Conservation (phyloP, 441 rosid genomes). For the Rhodomyrtus psidioides region DNA sequence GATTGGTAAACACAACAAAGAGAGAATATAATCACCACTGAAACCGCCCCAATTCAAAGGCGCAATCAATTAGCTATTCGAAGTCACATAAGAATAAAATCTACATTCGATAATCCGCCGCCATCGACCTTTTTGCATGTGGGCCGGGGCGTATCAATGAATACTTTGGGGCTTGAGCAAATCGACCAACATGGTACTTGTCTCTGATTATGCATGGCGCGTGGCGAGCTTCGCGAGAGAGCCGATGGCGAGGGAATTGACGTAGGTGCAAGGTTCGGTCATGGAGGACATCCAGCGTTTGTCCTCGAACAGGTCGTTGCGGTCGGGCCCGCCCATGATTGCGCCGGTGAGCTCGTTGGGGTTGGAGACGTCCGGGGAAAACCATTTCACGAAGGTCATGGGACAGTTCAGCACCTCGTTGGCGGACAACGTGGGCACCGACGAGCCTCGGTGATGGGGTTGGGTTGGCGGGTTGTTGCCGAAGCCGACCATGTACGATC, state of each 20-base stretch:
- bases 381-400: conserved; percentile 59
- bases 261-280: conserved; percentile 91
- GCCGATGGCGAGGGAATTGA: conserved; percentile 69
- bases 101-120: background rate
- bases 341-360: conserved; percentile 86
- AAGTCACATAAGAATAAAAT: background rate
- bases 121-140: background rate
- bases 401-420: conserved; percentile 31
- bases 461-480: conserved; percentile 69
- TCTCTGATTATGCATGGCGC: background rate
- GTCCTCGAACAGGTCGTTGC: conserved; percentile 52
- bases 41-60: background rate
- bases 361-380: conserved; percentile 43
- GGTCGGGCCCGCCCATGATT: conserved; percentile 83
- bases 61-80: background rate
- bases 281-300: conserved; percentile 42
- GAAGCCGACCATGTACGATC: conserved; percentile 93
- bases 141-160: background rate
- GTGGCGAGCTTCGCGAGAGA: conserved; percentile 63
- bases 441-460: conserved; percentile 86
- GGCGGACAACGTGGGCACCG: conserved; percentile 28
- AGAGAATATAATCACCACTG: background rate
- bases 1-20: background rate
- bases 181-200: background rate
- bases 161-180: background rate